Conservation (phyloP, 345 rosid species). For the Triadica sebifera region DNA sequence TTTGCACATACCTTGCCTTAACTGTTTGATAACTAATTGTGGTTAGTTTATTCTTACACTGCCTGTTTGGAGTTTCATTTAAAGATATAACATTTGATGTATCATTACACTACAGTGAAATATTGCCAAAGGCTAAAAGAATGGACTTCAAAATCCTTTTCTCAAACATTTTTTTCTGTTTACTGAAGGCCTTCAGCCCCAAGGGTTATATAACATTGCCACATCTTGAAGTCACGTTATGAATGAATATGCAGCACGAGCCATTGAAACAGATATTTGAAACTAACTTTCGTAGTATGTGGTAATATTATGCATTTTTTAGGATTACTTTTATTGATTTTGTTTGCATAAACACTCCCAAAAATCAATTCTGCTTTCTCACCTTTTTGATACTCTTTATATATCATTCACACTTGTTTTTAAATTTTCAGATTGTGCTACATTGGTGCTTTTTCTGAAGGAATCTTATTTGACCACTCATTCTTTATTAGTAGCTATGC, state of each 20-base stretch:
- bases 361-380: background rate
- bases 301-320: background rate
- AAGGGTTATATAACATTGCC: background rate
- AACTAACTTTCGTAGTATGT: background rate
- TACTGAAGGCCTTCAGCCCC: background rate
- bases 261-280: background rate
- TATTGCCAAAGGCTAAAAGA: too few species aligned
- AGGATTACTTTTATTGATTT: background rate
- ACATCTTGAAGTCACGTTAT: background rate
- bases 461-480: conserved; percentile 16
- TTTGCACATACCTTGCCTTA: too few species aligned
- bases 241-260: background rate
- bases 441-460: conserved; percentile 17
- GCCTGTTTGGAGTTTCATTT: too few species aligned
- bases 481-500: conserved; percentile 58
- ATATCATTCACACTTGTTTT: background rate
- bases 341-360: background rate
- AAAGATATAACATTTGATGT: too few species aligned
- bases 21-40: too few species aligned
- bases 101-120: too few species aligned
- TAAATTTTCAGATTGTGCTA: conserved; percentile 32
- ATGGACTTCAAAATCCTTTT: too few species aligned
- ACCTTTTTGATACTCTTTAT: background rate
- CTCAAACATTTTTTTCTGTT: too few species aligned
- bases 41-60: too few species aligned